Percentiles rank a stretch among this genome's conserved stretches.
phyloP scores from a whole-genome alignment of 306 rosid species.

The Argentina anserina region DNA sequence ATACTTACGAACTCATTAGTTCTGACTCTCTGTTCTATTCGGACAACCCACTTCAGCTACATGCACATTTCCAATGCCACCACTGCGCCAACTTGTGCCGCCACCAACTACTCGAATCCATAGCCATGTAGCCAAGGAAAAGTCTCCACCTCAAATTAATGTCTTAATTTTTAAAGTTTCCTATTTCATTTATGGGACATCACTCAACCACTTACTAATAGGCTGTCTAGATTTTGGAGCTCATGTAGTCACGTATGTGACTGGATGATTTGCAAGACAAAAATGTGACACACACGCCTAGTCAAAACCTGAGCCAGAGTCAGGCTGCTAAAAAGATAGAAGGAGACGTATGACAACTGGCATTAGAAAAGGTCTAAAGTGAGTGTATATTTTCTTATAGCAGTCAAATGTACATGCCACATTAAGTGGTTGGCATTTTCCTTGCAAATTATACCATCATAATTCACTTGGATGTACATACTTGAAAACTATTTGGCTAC shows the following conservation, averaged over 20 bases:
- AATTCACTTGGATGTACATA: not conserved
- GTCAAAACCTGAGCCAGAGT: not conserved
- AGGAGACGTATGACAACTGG: not conserved
- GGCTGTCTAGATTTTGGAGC: not conserved
- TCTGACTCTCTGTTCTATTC: not conserved
- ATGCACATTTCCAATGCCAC: not conserved
- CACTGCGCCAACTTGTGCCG: not conserved
- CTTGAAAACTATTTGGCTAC: not conserved
- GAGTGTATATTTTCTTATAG: not conserved
- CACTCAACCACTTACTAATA: not conserved
- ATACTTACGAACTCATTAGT: not conserved
- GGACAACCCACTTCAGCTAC: not conserved
- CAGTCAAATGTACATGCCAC: not conserved
- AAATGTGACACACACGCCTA: not conserved
- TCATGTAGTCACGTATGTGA: not conserved
- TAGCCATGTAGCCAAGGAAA: not conserved
- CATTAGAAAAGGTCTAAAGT: too few relatives aligned
- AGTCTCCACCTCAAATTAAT: not conserved
- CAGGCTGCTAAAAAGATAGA: not conserved
- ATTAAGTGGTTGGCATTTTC: not conserved
- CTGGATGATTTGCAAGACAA: not conserved
- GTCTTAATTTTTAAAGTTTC: not conserved
- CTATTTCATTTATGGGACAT: not conserved
- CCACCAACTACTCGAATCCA: not conserved
- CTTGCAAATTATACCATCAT: not conserved